Evolutionary conservation across 2,329 filamentous ascomycete genomes (phyloP).

Genomic region (Talaromyces sp.): DNA sequence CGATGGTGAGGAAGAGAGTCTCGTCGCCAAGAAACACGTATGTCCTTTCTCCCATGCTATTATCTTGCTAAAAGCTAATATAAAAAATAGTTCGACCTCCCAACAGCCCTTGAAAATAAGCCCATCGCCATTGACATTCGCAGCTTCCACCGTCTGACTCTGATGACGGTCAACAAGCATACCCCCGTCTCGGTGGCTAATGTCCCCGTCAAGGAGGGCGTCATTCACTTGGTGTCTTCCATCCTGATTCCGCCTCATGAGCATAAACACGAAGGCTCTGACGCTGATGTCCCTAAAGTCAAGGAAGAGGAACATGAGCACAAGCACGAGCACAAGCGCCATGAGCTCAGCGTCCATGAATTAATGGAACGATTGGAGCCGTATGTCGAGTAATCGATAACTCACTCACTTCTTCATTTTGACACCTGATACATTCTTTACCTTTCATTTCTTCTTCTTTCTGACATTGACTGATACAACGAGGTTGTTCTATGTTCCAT

Average conservation of each 20-base stretch:
- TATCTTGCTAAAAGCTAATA: neutral
- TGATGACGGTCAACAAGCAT: slow-evolving; percentile 71
- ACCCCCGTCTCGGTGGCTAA: slow-evolving; percentile 63
- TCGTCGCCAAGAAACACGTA: slow-evolving; percentile 46
- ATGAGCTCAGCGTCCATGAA: slow-evolving; percentile 20
- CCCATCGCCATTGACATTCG: slow-evolving; percentile 67
- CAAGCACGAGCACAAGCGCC: no score
- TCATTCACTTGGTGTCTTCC: slow-evolving; percentile 68
- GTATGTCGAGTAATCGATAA: slow-evolving; percentile 13
- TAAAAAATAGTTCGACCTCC: slow-evolving; percentile 54
- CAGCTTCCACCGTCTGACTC: slow-evolving; percentile 62
- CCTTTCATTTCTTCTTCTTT: neutral
- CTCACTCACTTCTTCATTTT: neutral
- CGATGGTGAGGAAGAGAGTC: slow-evolving; percentile 19
- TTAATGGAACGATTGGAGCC: slow-evolving; percentile 19
- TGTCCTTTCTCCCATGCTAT: no score
- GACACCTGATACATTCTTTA: neutral
- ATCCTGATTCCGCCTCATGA: slow-evolving; percentile 66
- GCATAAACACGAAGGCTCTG: neutral
- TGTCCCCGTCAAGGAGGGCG: slow-evolving; percentile 70
- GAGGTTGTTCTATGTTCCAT: neutral
- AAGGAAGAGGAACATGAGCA: neutral
- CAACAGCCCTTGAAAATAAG: slow-evolving; percentile 65
- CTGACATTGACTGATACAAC: neutral
- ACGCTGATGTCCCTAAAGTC: neutral